Evolutionary conservation across 768 basidiomycete genomes (phyloP), one percentile per base, ranked within the genome.

Genomic region (Tulasnella sp.): DNA sequence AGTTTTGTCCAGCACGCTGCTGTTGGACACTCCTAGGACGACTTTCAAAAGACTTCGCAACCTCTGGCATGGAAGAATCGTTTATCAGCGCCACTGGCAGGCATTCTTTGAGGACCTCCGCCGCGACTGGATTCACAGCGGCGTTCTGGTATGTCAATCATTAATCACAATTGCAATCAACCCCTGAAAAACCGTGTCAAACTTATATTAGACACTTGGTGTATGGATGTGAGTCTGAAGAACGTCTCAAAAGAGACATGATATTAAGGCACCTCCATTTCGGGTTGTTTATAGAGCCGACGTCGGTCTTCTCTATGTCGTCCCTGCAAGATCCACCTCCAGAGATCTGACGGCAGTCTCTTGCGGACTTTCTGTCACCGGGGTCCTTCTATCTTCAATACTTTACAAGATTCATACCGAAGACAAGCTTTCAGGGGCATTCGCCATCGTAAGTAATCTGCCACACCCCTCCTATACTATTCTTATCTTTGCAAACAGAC

Each of bases 61-160:
- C 5, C 37, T 51, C 9, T 51, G 49, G 49, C 41, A 51, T 29
- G 49, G 41, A 15, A 27, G 41, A 13, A 42, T 51, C 29, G 49
- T 51, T 20, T 51, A 51, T n/a, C 49, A 44, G 33, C 37, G 49
- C 12, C 49, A 51, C 39, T 51, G 49, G 49, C 49, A 51, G 3
- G 27, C 12, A 2, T 51, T 51, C 39, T 51, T 51, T 19, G 39
- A 51, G 4, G 49, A 32, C 5, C 31, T 32, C 28, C 49, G 27
- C 16, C 9, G 16, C 1, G 15, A 16, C 24, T 51, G 49, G 49
- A 19, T 51, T 10, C 27, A 20, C 28, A 29, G 41, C 20, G 49
- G 37, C 12, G 12, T 28, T 4, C 7, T 51, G 49, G 49, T 51
- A 34, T 20, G 49, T 8, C 39, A 6, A 20, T 9, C 10, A 12